Percentiles rank a stretch among this genome's conserved stretches.
These are phyloP conservation scores for Vitis cinerea DNA, from an alignment of 164 flowering plant species.

Conservation along the genomic window DNA sequence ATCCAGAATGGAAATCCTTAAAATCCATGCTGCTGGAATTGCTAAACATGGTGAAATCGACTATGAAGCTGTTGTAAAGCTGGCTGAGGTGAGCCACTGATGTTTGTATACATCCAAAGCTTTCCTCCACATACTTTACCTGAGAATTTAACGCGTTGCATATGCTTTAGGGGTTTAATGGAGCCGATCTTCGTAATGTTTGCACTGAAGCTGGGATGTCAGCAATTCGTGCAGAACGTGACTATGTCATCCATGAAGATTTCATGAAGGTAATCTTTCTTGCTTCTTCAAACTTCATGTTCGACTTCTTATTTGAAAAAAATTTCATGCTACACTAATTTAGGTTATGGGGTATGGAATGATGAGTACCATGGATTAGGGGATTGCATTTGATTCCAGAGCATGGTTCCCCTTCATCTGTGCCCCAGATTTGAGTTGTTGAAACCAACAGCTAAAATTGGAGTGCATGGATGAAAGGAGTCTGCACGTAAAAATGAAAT, in stretches of 20 bases:
- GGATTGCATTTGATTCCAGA: no score
- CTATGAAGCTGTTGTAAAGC: conserved; percentile 94
- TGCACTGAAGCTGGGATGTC: conserved; percentile 99
- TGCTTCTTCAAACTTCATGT: no score
- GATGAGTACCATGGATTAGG: no score
- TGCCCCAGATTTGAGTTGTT: no score
- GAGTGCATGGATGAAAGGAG: no score
- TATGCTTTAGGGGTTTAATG: conserved; percentile 79
- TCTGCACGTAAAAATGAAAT: no score
- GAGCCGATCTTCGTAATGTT: conserved; percentile 92
- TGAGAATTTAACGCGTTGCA: background rate
- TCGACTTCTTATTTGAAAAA: background rate
- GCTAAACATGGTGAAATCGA: conserved; percentile 97
- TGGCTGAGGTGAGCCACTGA: conserved; percentile 70
- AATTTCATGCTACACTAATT: no score
- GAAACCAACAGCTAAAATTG: no score
- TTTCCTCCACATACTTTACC: background rate
- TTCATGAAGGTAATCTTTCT: conserved; percentile 79
- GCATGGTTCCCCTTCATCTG: no score
- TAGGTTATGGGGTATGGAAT: no score
- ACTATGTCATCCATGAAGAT: conserved; percentile 96
- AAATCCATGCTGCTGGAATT: conserved; percentile 92
- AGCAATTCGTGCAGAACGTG: conserved; percentile 94
- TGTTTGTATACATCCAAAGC: background rate
- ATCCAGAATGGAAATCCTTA: conserved; percentile 88